phyloP scores from a whole-genome alignment of 179 eudicot genomes.

The Carnegiea gigantea region DNA sequence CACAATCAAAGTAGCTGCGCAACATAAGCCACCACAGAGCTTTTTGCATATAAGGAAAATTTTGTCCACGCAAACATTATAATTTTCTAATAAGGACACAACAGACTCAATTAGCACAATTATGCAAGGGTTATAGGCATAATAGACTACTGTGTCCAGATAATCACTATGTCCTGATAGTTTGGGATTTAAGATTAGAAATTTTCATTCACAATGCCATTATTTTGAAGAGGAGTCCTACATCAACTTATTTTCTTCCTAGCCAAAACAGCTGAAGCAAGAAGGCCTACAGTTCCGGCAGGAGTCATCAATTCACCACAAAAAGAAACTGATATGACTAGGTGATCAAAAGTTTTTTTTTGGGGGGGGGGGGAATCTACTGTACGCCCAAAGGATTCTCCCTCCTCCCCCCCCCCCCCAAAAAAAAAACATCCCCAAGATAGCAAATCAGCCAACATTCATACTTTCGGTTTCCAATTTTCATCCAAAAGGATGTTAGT shows the following conservation, averaged over 20 bases:
- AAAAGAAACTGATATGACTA: slow-evolving; percentile 3
- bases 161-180: neutral
- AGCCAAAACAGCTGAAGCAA: neutral
- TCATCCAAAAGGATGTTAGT: slow-evolving; percentile 84
- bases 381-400: neutral
- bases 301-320: neutral
- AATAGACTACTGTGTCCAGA: neutral
- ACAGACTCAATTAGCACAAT: neutral
- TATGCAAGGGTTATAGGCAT: neutral
- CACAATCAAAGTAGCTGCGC: slow-evolving; percentile 13
- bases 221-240: neutral
- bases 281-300: neutral
- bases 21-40: neutral
- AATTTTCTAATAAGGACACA: neutral
- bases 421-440: neutral
- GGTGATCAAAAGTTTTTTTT: neutral
- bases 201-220: neutral
- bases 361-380: too few relatives aligned
- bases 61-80: neutral
- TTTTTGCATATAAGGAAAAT: neutral
- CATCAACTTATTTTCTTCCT: neutral
- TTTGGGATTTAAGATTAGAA: neutral
- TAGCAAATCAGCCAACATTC: neutral
- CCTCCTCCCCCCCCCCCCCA: too few relatives aligned
- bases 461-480: slow-evolving; percentile 82